phyloP scores from a whole-genome alignment of 805 yeast species.

The Teunomyces cretensis region DNA sequence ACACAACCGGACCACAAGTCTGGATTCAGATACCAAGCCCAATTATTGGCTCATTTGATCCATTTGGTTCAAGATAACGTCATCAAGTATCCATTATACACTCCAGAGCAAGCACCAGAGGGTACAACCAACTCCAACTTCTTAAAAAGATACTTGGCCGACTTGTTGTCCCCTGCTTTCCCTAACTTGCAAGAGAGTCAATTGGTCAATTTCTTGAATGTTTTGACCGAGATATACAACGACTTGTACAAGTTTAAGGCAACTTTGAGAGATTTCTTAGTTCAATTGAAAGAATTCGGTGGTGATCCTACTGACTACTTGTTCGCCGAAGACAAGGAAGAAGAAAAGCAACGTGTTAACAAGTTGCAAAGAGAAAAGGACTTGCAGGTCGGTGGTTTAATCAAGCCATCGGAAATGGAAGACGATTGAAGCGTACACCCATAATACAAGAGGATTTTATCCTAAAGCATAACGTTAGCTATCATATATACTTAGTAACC shows the following conservation, averaged over 20 bases:
- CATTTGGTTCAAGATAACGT: slow-evolving; percentile 76
- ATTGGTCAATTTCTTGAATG: slow-evolving; percentile 75
- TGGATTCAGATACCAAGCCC: slow-evolving; percentile 86
- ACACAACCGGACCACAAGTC: slow-evolving; percentile 98
- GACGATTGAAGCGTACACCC: slow-evolving; percentile 43
- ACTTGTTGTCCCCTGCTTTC: slow-evolving; percentile 84
- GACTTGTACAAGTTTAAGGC: slow-evolving; percentile 78
- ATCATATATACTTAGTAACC: slow-evolving; percentile 1
- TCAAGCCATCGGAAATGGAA: slow-evolving; percentile 93
- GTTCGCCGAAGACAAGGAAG: slow-evolving; percentile 90
- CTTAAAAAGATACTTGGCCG: slow-evolving; percentile 76
- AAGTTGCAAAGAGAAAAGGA: slow-evolving; percentile 77
- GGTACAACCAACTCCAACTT: slow-evolving; percentile 83
- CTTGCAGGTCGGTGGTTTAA: slow-evolving; percentile 83
- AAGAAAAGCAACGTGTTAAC: slow-evolving; percentile 66
- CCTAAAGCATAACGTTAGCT: background rate
- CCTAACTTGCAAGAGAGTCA: slow-evolving; percentile 86
- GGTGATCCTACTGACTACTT: slow-evolving; percentile 94
- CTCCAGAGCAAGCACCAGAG: slow-evolving; percentile 74
- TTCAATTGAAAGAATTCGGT: slow-evolving; percentile 92
- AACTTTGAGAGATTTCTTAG: slow-evolving; percentile 89
- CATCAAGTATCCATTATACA: slow-evolving; percentile 75
- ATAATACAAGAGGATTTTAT: background rate
- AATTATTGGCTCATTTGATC: slow-evolving; percentile 78
- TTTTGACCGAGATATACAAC: slow-evolving; percentile 68